phyloP scores from a whole-genome alignment of 148 eudicot species.

The Chenopodium suecicum region DNA sequence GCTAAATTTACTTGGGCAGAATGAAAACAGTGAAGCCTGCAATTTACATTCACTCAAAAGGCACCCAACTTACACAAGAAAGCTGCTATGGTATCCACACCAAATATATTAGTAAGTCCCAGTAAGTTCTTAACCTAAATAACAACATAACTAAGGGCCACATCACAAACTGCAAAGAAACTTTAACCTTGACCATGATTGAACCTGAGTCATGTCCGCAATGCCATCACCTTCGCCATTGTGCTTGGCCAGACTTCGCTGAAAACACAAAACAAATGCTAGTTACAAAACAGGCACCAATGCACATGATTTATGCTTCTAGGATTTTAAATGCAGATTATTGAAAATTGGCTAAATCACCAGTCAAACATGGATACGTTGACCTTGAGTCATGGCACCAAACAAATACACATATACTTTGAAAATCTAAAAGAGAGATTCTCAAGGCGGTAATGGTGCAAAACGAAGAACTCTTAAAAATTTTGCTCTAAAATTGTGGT shows the following conservation, averaged over 20 bases:
- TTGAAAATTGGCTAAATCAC: background rate
- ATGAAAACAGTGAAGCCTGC: conserved; percentile 32
- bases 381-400: background rate
- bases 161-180: conserved; percentile 18
- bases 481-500: background rate
- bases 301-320: background rate
- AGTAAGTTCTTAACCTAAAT: conserved; percentile 19
- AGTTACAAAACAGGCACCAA: background rate
- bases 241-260: conserved; percentile 40
- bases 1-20: conserved; percentile 17
- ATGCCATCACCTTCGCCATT: conserved; percentile 49
- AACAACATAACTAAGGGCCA: conserved; percentile 20
- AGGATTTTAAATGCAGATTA: background rate
- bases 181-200: conserved; percentile 15
- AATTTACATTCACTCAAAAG: conserved; percentile 42
- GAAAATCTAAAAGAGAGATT: background rate
- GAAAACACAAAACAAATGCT: conserved; percentile 23
- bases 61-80: conserved; percentile 35
- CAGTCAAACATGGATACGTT: background rate
- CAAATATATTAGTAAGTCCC: conserved; percentile 24
- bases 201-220: background rate
- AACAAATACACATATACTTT: too few species aligned
- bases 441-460: background rate
- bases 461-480: background rate
- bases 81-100: conserved; percentile 33